Base-by-base conservation (phyloP, 2,329 filamentous ascomycete genomes). In the Fusarium scirpi region DNA sequence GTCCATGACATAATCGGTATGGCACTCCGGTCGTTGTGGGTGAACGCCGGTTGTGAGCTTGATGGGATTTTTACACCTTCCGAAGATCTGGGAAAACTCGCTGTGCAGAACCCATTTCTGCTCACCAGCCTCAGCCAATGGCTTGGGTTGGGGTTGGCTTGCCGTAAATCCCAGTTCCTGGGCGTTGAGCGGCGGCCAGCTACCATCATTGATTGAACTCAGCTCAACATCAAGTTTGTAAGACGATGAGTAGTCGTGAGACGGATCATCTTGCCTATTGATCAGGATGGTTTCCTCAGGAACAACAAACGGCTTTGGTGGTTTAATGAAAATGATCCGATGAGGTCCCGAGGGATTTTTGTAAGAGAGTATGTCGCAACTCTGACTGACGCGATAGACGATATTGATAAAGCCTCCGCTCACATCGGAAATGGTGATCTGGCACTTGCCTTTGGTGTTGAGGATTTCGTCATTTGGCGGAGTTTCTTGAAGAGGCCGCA, bases 161-260 rank as follows among this genome's bases (percentile, higher is more conserved):
- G 59, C 22, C 13, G 74, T 56, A 54, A 78, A 64, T 18, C 77
- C 79, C 47, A 80, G 74, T 66, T 80, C 79, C 18, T 74, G 72
- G n/a, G 74, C 67, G 38, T 84, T 82, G 16, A 84, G 74, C 0
- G 87, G 87, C 6, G 87, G 87, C 87, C 87, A 89, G 40, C 79
- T 79, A 13, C 79, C 78, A 57, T 83, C 82, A 46, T 82, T 82
- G 8, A 82, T 82, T 11, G 86, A 84, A 71, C 86, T 85, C 18
- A 89, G 77, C 71, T 89, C 86, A 41, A 88, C 78, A 22, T 81
- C 78, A 16, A 89, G 75, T 61, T 82, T 79, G 74, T 89, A 89
- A 24, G 79, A 78, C 52, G 86, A 82, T 30, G 83, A 84, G 41
- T 87, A 77, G 63, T 82, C 83, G 69, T 85, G 85, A 8, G 81